Percentiles rank a stretch among this genome's conserved stretches.
phyloP scores from a whole-genome alignment of 2,329 filamentous ascomycete genomes.

The Pseudohalonectria lignicola region DNA sequence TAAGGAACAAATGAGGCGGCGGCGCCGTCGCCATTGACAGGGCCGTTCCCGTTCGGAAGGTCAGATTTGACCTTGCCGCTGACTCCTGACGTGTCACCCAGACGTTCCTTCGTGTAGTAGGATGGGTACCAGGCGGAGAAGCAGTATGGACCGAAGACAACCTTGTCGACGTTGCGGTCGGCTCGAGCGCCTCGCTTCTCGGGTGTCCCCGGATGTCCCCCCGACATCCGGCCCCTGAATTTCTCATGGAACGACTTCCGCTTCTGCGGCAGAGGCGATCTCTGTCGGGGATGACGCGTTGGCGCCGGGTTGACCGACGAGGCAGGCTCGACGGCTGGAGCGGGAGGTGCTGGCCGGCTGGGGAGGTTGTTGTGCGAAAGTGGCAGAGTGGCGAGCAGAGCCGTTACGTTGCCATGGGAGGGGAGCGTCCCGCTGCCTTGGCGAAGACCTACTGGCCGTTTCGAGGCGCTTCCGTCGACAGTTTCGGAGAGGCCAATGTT shows the following conservation, averaged over 20 bases:
- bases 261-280: not conserved
- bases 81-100: slow-evolving; percentile 34
- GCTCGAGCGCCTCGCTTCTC: slow-evolving; percentile 25
- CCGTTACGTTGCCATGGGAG: slow-evolving; percentile 13
- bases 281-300: too few species aligned
- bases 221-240: not conserved
- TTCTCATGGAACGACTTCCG: not conserved
- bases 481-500: not conserved
- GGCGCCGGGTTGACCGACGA: too few species aligned
- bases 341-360: not conserved
- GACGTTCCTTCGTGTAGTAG: slow-evolving; percentile 67
- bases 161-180: slow-evolving; percentile 74
- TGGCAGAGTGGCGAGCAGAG: slow-evolving; percentile 4
- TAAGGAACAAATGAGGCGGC: not conserved
- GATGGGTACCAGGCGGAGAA: slow-evolving; percentile 92
- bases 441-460: too few species aligned
- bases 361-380: not conserved
- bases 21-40: not conserved
- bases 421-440: too few species aligned
- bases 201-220: too few species aligned
- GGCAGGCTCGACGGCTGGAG: too few species aligned
- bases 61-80: slow-evolving; percentile 7
- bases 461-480: too few species aligned
- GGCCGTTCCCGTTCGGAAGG: not conserved
- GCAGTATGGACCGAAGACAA: slow-evolving; percentile 72